phyloP scores from a whole-genome alignment of 2,329 filamentous ascomycete genomes.

The Trichoderma pleuroti region DNA sequence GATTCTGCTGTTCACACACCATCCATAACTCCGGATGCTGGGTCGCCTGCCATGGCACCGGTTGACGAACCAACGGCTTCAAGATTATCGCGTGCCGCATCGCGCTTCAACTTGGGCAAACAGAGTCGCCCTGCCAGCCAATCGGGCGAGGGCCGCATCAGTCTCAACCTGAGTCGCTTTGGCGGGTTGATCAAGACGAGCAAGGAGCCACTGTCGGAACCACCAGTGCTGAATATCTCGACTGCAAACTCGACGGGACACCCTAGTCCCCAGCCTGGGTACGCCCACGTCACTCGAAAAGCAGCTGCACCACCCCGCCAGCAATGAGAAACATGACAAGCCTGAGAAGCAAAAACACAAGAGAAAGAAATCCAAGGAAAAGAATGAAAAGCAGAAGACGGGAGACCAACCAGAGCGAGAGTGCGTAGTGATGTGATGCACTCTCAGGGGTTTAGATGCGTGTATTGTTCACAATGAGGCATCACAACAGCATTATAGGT shows the following conservation, averaged over 20 bases:
- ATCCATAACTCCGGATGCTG: slow-evolving; percentile 34
- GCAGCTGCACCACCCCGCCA: not conserved
- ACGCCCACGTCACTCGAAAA: slow-evolving; percentile 24
- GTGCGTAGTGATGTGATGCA: slow-evolving; percentile 44
- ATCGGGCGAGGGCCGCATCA: slow-evolving; percentile 55
- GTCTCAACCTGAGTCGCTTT: slow-evolving; percentile 54
- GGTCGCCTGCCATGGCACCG: slow-evolving; percentile 41
- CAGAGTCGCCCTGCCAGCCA: slow-evolving; percentile 57
- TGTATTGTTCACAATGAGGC: not conserved
- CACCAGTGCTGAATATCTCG: slow-evolving; percentile 26
- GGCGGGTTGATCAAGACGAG: slow-evolving; percentile 47
- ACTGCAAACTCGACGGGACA: slow-evolving; percentile 28
- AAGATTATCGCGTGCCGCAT: slow-evolving; percentile 55
- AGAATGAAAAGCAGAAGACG: slow-evolving; percentile 35
- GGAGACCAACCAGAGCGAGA: slow-evolving; percentile 44
- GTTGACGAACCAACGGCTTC: slow-evolving; percentile 53
- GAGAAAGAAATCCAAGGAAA: too few relatives aligned
- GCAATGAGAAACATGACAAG: slow-evolving; percentile 20
- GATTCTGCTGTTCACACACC: slow-evolving; percentile 45
- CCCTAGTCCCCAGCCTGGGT: slow-evolving; percentile 27
- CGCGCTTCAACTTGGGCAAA: slow-evolving; percentile 47
- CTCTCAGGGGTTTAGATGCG: not conserved
- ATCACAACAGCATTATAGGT: not conserved
- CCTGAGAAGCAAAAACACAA: too few relatives aligned
- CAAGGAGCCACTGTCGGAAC: slow-evolving; percentile 42